Percentiles rank a stretch among this genome's conserved stretches.
Conservation (phyloP, 805 yeast genomes). For the Metschnikowia kofuensis region DNA sequence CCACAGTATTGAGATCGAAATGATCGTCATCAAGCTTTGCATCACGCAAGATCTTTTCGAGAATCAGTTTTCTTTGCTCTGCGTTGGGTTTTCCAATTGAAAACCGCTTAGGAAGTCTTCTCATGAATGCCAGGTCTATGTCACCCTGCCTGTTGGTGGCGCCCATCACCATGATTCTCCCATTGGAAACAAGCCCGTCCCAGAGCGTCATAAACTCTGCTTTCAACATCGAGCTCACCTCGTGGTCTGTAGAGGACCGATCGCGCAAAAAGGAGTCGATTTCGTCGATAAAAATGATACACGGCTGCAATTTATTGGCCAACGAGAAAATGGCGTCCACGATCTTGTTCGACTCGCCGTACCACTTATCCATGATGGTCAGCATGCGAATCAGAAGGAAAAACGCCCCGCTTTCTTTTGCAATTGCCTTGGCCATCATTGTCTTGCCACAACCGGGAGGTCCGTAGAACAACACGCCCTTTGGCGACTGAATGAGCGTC, state of each 20-base stretch:
- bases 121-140: slow-evolving; percentile 86
- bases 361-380: slow-evolving; percentile 94
- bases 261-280: slow-evolving; percentile 92
- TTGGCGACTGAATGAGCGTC: slow-evolving; percentile 77
- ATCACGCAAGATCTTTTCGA: slow-evolving; percentile 64
- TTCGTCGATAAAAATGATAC: slow-evolving; percentile 93
- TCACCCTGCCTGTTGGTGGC: slow-evolving; percentile 93
- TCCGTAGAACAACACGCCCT: slow-evolving; percentile 88
- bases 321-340: slow-evolving; percentile 90
- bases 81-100: slow-evolving; percentile 70
- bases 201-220: slow-evolving; percentile 97
- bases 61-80: slow-evolving; percentile 65
- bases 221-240: slow-evolving; percentile 89
- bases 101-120: slow-evolving; percentile 91
- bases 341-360: slow-evolving; percentile 92
- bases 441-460: slow-evolving; percentile 99
- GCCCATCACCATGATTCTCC: slow-evolving; percentile 83
- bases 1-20: slow-evolving; percentile 62
- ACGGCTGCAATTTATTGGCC: slow-evolving; percentile 87
- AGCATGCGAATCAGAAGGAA: slow-evolving; percentile 92
- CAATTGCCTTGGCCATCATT: slow-evolving; percentile 94
- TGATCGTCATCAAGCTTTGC: slow-evolving; percentile 52
- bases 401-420: slow-evolving; percentile 86
- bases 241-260: slow-evolving; percentile 82
- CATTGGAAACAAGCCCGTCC: slow-evolving; percentile 84